Evolutionary conservation across 2,329 filamentous ascomycete species (phyloP), one percentile per base, ranked within the genome.

Genomic region (Chlorencoelia australis): DNA sequence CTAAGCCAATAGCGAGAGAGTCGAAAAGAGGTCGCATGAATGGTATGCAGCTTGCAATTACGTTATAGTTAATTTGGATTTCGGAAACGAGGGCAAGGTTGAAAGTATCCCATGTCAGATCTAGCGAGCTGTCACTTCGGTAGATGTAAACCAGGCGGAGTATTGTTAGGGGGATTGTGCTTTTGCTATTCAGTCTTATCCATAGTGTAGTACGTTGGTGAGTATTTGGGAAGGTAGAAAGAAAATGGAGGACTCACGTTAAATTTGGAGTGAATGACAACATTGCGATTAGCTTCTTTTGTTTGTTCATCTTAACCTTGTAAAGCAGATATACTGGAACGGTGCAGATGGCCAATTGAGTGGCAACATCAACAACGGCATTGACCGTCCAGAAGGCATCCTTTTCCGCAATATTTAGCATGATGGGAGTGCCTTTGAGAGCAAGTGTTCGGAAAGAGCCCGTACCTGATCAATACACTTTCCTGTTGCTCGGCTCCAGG

Each of bases 11-110:
- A n/a, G n/a, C 13, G 9, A 38, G 29, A 29, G 29, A 33, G 14
- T 41, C 31, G 28, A 38, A 15, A 4, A 38, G 22, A 3, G 37
- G 30, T 32, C 33, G 33, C 15, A 38, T 25, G 35, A 41, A 41
- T 17, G 39, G 35, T 7, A 41, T 35, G 9, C 35, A 32, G 24
- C 24, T 33, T 19, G 33, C 21, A 27, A 39, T 31, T 9, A 41
- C 24, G 18, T 35, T 19, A 21, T 17, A 30, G n/a, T 17, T 30
- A 13, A 22, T 4, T n/a, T 38, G 30, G 7, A 38, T 4, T 21
- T 16, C 21, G 5, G 35, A 33, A 3, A 24, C 6, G 7, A 38
- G n/a, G 17, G 29, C 35, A 5, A 28, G 9, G 13, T 21, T 33
- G 5, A 33, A 33, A 13, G 35, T 21, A 14, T 38, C 18, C 35